Percentiles rank a stretch among this genome's conserved stretches.
Evolutionary conservation across 2,329 filamentous ascomycete species (phyloP).

Genomic region (Raffaelea deltoideospora): DNA sequence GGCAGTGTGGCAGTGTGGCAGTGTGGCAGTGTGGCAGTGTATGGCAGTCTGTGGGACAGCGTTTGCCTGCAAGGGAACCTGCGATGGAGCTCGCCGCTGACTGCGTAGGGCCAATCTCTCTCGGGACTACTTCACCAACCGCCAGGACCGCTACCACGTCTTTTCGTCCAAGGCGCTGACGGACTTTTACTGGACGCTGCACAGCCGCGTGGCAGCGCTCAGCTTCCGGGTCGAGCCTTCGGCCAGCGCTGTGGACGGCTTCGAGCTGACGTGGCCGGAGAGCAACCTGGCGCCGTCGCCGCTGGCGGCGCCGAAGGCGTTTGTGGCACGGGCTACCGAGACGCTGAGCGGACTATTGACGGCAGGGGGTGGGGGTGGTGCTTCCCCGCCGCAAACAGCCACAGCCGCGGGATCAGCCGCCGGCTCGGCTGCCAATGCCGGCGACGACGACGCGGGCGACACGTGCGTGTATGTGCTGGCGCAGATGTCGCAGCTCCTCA

Average conservation of each 20-base stretch:
- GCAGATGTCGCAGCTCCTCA: constrained; percentile 75
- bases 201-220: constrained; percentile 60
- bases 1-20: too few species aligned
- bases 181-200: constrained; percentile 67
- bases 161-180: constrained; percentile 69
- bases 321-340: constrained; percentile 52
- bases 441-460: constrained; percentile 17
- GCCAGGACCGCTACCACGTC: constrained; percentile 87
- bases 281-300: constrained; percentile 64
- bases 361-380: constrained; percentile 16
- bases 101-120: constrained; percentile 63
- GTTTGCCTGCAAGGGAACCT: too few species aligned
- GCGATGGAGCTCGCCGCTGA: not conserved
- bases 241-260: constrained; percentile 35
- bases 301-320: constrained; percentile 51
- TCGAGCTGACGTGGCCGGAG: constrained; percentile 56
- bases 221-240: constrained; percentile 66
- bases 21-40: too few species aligned
- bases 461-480: constrained; percentile 76
- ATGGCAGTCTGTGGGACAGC: too few species aligned
- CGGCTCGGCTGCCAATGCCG: not conserved
- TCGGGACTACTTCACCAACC: constrained; percentile 88
- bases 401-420: not conserved
- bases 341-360: constrained; percentile 52
- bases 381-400: not conserved